Conservation (phyloP, 202 grass and related monocot genomes). For the Zoysia matrella region DNA sequence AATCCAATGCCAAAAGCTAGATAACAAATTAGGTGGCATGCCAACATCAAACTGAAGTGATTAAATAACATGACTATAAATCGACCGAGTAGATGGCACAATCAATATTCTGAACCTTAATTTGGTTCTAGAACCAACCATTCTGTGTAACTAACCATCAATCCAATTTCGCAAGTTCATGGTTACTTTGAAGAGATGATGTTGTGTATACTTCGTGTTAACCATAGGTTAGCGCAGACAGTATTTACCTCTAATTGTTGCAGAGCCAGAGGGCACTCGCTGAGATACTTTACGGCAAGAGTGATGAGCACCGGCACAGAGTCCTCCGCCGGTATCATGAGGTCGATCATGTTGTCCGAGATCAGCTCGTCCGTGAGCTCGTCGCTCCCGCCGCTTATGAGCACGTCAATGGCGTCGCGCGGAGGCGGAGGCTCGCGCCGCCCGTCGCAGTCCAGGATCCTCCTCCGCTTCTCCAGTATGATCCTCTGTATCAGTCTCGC, state of each 20-base stretch:
- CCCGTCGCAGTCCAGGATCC: neutral
- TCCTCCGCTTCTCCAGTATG: constrained; percentile 54
- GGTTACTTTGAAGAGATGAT: neutral
- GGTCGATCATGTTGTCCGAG: neutral
- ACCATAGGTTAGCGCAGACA: too few species aligned
- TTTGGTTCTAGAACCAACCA: neutral
- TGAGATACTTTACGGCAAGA: constrained; percentile 68
- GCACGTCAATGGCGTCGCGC: constrained; percentile 72
- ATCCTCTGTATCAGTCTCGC: constrained; percentile 12
- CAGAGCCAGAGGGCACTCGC: constrained; percentile 84
- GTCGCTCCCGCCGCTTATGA: constrained; percentile 62
- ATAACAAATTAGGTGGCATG: constrained; percentile 42
- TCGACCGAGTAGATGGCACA: constrained; percentile 32
- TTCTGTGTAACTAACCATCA: neutral
- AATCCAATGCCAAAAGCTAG: constrained; percentile 29
- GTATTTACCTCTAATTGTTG: constrained; percentile 72
- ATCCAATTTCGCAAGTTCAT: neutral
- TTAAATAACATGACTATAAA: constrained; percentile 6
- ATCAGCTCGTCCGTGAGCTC: constrained; percentile 90
- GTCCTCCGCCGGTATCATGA: too few species aligned
- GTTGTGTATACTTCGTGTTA: neutral
- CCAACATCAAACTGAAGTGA: constrained; percentile 13
- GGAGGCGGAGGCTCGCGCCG: neutral
- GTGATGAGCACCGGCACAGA: too few species aligned
- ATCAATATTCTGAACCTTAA: constrained; percentile 5